phyloP scores from a whole-genome alignment of 257 asterid genomes.

The Pogostemon cablin region DNA sequence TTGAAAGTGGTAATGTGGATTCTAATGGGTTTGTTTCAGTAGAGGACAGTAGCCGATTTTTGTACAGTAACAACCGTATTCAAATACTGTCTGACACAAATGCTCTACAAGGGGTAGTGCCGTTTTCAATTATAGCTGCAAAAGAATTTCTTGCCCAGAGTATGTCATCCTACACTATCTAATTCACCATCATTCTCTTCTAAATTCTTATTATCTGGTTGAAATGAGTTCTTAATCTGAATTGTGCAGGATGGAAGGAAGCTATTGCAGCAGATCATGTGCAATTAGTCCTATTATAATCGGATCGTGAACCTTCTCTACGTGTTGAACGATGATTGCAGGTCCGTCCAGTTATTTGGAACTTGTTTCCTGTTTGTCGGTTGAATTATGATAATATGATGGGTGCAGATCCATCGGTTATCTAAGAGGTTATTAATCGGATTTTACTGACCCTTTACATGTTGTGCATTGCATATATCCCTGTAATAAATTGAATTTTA shows the following conservation, averaged over 20 bases:
- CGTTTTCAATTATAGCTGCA: constrained; percentile 43
- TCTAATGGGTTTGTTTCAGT: not conserved
- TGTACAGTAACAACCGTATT: not conserved
- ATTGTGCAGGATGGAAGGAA: constrained; percentile 63
- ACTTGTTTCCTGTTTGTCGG: not conserved
- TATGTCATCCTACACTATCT: constrained; percentile 32
- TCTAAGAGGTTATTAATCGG: too few species aligned
- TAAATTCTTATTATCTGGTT: not conserved
- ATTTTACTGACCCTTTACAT: not conserved
- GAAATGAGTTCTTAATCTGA: not conserved
- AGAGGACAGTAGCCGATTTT: not conserved
- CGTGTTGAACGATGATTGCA: not conserved
- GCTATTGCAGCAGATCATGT: constrained; percentile 53
- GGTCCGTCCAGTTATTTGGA: not conserved
- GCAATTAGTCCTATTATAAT: constrained; percentile 40
- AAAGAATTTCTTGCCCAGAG: constrained; percentile 58
- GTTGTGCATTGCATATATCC: constrained; percentile 21
- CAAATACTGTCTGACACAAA: not conserved
- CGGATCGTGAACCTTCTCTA: not conserved
- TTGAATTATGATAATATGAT: not conserved
- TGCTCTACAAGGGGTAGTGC: constrained; percentile 28
- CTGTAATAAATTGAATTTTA: constrained; percentile 37
- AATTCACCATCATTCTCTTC: not conserved
- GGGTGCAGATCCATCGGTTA: too few species aligned
- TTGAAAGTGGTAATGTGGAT: not conserved